Conservation (phyloP, 108 stramenopile genomes). For the Cyclotella kingstonii region DNA sequence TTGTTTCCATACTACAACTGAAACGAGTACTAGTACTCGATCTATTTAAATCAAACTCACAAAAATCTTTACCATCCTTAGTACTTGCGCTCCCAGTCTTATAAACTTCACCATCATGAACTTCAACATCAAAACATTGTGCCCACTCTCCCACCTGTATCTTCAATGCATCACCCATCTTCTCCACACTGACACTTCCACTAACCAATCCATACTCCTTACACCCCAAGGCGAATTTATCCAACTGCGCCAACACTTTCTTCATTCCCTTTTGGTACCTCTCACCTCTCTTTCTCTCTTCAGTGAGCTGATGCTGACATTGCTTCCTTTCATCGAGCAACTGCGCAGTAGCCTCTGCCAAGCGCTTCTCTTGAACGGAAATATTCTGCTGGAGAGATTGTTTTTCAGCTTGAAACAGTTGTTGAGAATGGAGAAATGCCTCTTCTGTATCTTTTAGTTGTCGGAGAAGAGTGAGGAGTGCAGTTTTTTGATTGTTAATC, state of each 20-base stretch:
- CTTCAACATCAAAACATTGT: constrained; percentile 2
- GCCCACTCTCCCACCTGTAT: constrained; percentile 40
- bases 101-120: not conserved
- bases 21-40: not conserved
- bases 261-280: not conserved
- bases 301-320: not conserved
- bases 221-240: constrained; percentile 33
- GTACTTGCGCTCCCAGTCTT: constrained; percentile 19
- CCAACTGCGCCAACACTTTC: constrained; percentile 16
- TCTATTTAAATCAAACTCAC: not conserved
- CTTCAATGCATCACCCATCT: constrained; percentile 42
- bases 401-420: constrained; percentile 3
- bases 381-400: not conserved
- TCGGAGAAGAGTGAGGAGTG: constrained; percentile 18
- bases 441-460: constrained; percentile 21
- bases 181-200: constrained; percentile 30
- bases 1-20: constrained; percentile 27
- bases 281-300: not conserved
- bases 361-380: constrained; percentile 5
- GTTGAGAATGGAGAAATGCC: not conserved
- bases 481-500: constrained; percentile 14
- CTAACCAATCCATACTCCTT: constrained; percentile 11
- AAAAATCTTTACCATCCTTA: too few species aligned
- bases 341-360: not conserved
- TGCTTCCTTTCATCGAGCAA: not conserved